A percentile compares a stretch with the other conserved stretches of the same genome.
phyloP scores from a whole-genome alignment of 2,329 filamentous ascomycete genomes.

The Calonectria multiphialidica region DNA sequence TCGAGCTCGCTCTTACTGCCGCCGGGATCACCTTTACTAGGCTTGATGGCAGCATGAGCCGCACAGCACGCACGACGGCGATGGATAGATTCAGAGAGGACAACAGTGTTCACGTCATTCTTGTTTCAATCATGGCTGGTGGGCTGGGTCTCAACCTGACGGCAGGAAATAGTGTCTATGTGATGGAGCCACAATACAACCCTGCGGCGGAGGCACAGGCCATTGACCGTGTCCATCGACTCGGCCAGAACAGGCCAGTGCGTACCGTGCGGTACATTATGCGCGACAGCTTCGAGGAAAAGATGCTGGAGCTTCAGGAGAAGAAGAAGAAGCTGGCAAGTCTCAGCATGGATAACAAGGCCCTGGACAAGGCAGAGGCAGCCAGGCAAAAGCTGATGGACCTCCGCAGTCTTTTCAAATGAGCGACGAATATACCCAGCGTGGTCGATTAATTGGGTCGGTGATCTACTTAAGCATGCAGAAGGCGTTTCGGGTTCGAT shows the following conservation, averaged over 20 bases:
- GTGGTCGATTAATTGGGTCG: conserved; percentile 24
- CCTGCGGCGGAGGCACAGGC: conserved; percentile 95
- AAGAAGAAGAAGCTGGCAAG: conserved; percentile 95
- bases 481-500: conserved; percentile 37
- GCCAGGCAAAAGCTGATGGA: conserved; percentile 74
- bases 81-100: conserved; percentile 85
- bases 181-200: conserved; percentile 99
- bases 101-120: conserved; percentile 78
- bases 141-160: conserved; percentile 94
- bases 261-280: conserved; percentile 92
- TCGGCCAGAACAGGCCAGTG: conserved; percentile 91
- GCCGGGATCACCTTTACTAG: conserved; percentile 78
- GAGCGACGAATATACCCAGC: conserved; percentile 35
- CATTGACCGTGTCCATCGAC: conserved; percentile 89
- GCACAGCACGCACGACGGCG: conserved; percentile 78
- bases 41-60: conserved; percentile 92
- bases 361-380: conserved; percentile 63
- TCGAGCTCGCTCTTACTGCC: conserved; percentile 81
- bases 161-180: conserved; percentile 86
- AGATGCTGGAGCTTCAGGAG: conserved; percentile 88
- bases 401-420: conserved; percentile 70
- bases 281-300: conserved; percentile 91
- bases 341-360: conserved; percentile 80
- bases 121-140: conserved; percentile 93
- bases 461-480: conserved; percentile 30